Evolutionary conservation across 179 eudicot genomes (phyloP).

Genomic region (Drosera spatulata): DNA sequence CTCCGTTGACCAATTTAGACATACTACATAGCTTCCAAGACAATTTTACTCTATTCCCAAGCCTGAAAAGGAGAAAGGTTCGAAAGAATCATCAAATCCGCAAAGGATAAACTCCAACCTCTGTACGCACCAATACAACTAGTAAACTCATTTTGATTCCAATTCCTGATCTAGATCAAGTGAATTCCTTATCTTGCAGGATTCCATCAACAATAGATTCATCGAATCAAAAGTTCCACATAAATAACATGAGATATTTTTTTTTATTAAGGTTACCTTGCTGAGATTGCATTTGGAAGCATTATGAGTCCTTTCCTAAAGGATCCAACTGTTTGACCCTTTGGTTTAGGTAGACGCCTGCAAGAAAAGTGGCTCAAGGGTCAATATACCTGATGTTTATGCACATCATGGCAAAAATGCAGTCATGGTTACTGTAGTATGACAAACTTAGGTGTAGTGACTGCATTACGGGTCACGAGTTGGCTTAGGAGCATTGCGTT

Average conservation of each 20-base stretch:
- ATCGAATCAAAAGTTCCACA: too few relatives aligned
- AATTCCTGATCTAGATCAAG: not conserved
- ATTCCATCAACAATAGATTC: too few relatives aligned
- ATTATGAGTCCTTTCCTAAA: conserved; percentile 62
- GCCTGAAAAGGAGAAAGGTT: conserved; percentile 25
- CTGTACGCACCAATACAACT: not conserved
- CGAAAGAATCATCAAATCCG: too few relatives aligned
- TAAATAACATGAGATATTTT: too few relatives aligned
- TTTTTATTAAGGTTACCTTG: conserved; percentile 27
- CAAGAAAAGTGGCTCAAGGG: conserved; percentile 7
- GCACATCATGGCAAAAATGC: too few relatives aligned
- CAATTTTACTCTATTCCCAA: conserved; percentile 60
- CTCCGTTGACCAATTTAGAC: conserved; percentile 32
- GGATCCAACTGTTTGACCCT: conserved; percentile 92
- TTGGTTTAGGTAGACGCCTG: conserved; percentile 75
- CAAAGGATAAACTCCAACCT: not conserved
- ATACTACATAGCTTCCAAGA: conserved; percentile 76
- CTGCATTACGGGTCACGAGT: conserved; percentile 58
- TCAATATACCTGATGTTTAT: not conserved
- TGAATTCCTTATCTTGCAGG: too few relatives aligned
- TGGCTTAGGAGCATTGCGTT: conserved; percentile 29
- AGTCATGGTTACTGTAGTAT: not conserved
- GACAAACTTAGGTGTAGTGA: conserved; percentile 1
- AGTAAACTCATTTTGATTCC: not conserved
- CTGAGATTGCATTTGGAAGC: conserved; percentile 69